Conservation (phyloP, 805 yeast species). For the Ogataea kodamae region DNA sequence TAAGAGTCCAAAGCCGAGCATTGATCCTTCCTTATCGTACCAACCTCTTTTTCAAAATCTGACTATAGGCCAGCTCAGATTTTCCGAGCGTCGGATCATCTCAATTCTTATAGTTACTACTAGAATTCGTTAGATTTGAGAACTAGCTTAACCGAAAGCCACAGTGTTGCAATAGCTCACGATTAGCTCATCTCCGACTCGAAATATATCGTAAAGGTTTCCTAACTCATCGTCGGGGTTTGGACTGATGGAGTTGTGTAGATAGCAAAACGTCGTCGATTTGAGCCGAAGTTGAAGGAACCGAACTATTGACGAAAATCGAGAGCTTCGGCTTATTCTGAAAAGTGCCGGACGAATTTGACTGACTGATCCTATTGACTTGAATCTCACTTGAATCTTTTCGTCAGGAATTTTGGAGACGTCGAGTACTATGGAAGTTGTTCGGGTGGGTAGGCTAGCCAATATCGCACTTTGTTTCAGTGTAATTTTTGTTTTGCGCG, state of each 20-base stretch:
- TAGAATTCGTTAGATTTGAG: not conserved
- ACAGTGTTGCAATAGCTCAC: constrained; percentile 44
- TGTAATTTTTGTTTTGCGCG: constrained; percentile 29
- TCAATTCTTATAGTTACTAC: too few relatives aligned
- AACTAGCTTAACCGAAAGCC: constrained; percentile 39
- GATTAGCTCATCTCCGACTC: constrained; percentile 37
- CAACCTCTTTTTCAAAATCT: too few relatives aligned
- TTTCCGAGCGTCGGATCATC: too few relatives aligned
- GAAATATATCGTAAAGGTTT: constrained; percentile 35
- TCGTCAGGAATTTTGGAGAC: constrained; percentile 15
- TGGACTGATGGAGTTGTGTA: constrained; percentile 45
- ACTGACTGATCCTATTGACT: constrained; percentile 55
- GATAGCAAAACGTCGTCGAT: constrained; percentile 37
- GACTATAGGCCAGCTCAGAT: not conserved
- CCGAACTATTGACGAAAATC: constrained; percentile 42
- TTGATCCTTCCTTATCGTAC: too few relatives aligned
- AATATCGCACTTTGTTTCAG: constrained; percentile 29
- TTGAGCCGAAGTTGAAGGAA: constrained; percentile 43
- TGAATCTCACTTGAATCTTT: constrained; percentile 50
- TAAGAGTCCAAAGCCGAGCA: too few relatives aligned
- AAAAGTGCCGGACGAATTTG: constrained; percentile 49
- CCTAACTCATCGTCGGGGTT: constrained; percentile 42
- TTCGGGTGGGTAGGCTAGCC: constrained; percentile 21
- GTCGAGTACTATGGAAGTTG: constrained; percentile 23
- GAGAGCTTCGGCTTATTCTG: constrained; percentile 45